Percentiles rank a stretch among this genome's conserved stretches.
These are phyloP conservation scores for Taxillus chinensis DNA, from an alignment of 164 flowering plant species.

Conservation along the genomic window DNA sequence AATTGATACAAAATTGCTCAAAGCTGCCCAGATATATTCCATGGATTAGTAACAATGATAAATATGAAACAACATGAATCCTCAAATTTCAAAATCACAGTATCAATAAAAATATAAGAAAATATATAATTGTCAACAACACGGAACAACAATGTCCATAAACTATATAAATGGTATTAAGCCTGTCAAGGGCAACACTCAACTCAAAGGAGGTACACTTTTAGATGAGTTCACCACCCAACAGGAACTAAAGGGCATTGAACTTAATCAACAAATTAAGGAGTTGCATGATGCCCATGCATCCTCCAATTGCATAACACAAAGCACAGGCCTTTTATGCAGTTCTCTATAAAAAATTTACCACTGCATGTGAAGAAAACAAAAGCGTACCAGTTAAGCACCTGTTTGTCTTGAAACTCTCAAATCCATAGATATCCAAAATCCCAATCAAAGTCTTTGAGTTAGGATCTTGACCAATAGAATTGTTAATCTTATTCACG, in stretches of 20 bases:
- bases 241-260: not conserved
- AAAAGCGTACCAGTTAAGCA: slow-evolving; percentile 88
- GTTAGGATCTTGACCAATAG: slow-evolving; percentile 92
- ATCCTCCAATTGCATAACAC: not conserved
- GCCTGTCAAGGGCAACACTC: not conserved
- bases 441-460: slow-evolving; percentile 87
- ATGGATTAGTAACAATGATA: slow-evolving; percentile 1
- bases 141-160: not conserved
- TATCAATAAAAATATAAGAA: not conserved
- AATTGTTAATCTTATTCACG: slow-evolving; percentile 65
- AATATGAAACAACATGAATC: not conserved
- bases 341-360: slow-evolving; percentile 14
- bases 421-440: slow-evolving; percentile 98
- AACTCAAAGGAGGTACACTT: not conserved
- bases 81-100: not conserved
- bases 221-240: not conserved
- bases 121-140: too few relatives aligned
- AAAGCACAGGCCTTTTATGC: slow-evolving; percentile 6
- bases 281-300: not conserved
- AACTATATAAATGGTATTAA: not conserved
- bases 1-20: slow-evolving; percentile 98
- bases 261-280: not conserved
- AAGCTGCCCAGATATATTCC: slow-evolving; percentile 44
- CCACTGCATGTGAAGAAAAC: slow-evolving; percentile 27
- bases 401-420: slow-evolving; percentile 99